Conservation (phyloP, 1,139 yeast genomes). For the Suzukiozyma palmioleophila region DNA sequence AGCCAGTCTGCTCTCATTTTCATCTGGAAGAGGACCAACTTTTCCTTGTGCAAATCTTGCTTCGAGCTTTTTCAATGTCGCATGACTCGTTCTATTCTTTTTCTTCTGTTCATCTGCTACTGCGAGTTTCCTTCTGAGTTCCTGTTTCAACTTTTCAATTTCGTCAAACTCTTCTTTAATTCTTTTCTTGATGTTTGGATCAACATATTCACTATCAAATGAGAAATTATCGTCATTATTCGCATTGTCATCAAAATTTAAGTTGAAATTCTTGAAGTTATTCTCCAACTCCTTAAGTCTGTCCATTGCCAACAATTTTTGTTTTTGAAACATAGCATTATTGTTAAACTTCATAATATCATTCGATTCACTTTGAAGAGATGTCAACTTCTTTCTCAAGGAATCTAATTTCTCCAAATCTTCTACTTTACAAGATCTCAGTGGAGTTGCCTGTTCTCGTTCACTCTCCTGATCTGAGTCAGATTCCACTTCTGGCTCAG, state of each 20-base stretch:
- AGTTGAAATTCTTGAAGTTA: slow-evolving; percentile 56
- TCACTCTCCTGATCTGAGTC: slow-evolving; percentile 14
- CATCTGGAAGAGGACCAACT: slow-evolving; percentile 13
- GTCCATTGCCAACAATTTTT: slow-evolving; percentile 61
- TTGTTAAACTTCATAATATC: slow-evolving; percentile 68
- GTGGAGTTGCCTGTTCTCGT: slow-evolving; percentile 11
- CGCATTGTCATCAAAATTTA: slow-evolving; percentile 40
- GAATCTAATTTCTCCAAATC: slow-evolving; percentile 45
- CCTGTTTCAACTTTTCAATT: slow-evolving; percentile 41
- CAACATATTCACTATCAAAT: slow-evolving; percentile 19
- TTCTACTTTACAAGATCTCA: slow-evolving; percentile 35
- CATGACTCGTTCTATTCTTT: slow-evolving; percentile 15
- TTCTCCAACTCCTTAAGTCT: slow-evolving; percentile 60
- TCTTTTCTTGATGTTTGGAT: slow-evolving; percentile 32
- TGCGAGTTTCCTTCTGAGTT: slow-evolving; percentile 33
- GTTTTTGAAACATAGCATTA: slow-evolving; percentile 53
- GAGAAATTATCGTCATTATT: slow-evolving; percentile 7
- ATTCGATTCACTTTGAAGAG: slow-evolving; percentile 67
- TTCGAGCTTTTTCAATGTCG: slow-evolving; percentile 33
- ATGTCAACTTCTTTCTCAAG: slow-evolving; percentile 55
- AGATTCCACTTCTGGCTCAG: slow-evolving; percentile 17
- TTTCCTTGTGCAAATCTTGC: slow-evolving; percentile 50
- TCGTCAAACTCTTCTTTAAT: slow-evolving; percentile 43
- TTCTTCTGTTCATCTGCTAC: slow-evolving; percentile 13
- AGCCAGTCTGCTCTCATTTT: slow-evolving; percentile 7